Evolutionary conservation across 805 yeast species (phyloP).

Genomic region (Cyberlindnera xishuangbannaensis): DNA sequence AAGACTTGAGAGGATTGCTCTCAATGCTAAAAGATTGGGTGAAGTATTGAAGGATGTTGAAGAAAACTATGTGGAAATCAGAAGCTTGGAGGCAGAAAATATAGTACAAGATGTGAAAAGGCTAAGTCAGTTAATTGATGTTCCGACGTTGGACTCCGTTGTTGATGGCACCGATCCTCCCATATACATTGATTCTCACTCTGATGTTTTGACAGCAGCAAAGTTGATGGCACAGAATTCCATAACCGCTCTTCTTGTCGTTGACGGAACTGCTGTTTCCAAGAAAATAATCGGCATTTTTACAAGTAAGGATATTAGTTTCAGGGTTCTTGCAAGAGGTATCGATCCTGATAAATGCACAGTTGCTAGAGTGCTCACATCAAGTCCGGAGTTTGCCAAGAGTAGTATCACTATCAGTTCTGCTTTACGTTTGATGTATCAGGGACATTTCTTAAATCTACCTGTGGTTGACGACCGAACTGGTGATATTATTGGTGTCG

Average conservation of each 20-base stretch:
- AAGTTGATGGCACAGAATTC: constrained; percentile 32
- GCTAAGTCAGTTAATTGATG: constrained; percentile 35
- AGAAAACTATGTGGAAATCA: constrained; percentile 23
- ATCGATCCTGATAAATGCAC: constrained; percentile 32
- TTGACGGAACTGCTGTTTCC: constrained; percentile 27
- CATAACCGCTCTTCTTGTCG: constrained; percentile 37
- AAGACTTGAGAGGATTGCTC: constrained; percentile 34
- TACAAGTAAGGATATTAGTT: constrained; percentile 41
- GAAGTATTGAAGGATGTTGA: constrained; percentile 27
- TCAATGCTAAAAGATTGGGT: constrained; percentile 30
- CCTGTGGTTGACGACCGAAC: constrained; percentile 31
- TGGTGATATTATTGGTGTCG: constrained; percentile 32
- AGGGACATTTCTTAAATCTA: constrained; percentile 39
- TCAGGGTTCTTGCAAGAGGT: constrained; percentile 33
- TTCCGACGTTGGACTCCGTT: constrained; percentile 32
- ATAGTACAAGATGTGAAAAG: constrained; percentile 31
- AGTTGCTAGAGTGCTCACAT: constrained; percentile 38
- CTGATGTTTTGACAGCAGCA: constrained; percentile 35
- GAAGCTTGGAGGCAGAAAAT: constrained; percentile 20
- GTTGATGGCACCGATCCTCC: constrained; percentile 26
- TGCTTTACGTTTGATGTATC: constrained; percentile 41
- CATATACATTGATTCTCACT: constrained; percentile 31
- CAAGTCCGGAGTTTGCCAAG: constrained; percentile 41
- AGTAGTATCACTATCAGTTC: constrained; percentile 34
- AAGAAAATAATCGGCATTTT: constrained; percentile 39